Base-by-base conservation (phyloP, 2,329 filamentous ascomycete species). In the Aphanocladium album region DNA sequence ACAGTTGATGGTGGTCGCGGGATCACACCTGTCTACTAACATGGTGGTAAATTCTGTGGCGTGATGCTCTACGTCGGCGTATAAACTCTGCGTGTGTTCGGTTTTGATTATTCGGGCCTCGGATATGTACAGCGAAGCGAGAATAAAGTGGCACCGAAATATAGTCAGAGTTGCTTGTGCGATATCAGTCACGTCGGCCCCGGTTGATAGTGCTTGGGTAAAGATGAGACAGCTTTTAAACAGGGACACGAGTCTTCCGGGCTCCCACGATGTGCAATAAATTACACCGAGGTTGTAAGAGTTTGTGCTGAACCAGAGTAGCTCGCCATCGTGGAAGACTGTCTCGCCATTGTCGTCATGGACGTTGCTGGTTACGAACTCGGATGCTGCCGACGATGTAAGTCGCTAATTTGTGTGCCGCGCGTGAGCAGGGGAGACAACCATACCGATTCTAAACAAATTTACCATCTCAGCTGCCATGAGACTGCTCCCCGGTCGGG, bases 281-380 rank as follows among this genome's bases (percentile, higher is more conserved):
- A 86, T 84, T 5, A 93, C 73, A 0, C 86, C 87, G 7, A 92
- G 72, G 65, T 95, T 96, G 76, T 96, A 96, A 1, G 89, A 82
- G 64, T 90, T 93, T 64, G 87, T 87, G 41, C 87, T 88, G 70
- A 96, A 93, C 91, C 91, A 96, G 65, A 93, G 83, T 3, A 96
- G 77, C 67, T 96, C 91, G 3, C 79, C 71, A 0, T 80, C 61
- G 0, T 81, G 83, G 68, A 92, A 91, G 1, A 80, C 61, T 63
- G 74, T 83, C 35, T 74, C 72, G 9, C 76, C 77, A 19, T 75
- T 67, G 45, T 67, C 70, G 64, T 76, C 76, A 14, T 27, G 49
- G n/a, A 27, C 39, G 27, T 39, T 37, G 37, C 21, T 35, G 19
- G 39, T 27, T 6, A 54, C 49, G 14, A 53, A 60, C 17, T 35